Evolutionary conservation across 2,329 filamentous ascomycete species (phyloP).

Genomic region (Arthrinium phaeospermum): DNA sequence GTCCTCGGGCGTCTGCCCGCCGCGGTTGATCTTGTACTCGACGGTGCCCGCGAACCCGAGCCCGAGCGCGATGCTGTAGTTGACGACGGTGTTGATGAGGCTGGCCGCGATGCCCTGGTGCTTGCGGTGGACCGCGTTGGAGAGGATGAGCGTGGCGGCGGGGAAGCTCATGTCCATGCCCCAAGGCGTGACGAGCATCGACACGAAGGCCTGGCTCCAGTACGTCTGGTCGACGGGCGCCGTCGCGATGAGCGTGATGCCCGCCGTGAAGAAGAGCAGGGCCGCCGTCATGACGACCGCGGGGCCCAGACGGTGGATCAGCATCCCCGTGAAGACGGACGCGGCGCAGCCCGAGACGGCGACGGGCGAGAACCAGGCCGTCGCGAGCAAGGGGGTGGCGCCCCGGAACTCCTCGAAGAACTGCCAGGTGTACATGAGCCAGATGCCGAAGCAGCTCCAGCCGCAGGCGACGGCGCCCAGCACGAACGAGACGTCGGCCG

Average conservation of each 20-base stretch:
- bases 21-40: conserved; percentile 48
- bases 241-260: conserved; percentile 34
- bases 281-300: conserved; percentile 33
- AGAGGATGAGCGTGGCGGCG: conserved; percentile 56
- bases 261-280: conserved; percentile 33
- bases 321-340: conserved; percentile 39
- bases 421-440: conserved; percentile 57
- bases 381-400: conserved; percentile 38
- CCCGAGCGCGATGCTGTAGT: conserved; percentile 62
- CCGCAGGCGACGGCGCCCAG: conserved; percentile 59
- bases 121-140: conserved; percentile 42
- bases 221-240: conserved; percentile 54
- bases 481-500: conserved; percentile 58
- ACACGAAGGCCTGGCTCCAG: conserved; percentile 58
- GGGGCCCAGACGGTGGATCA: conserved; percentile 40
- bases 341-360: conserved; percentile 35
- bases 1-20: conserved; percentile 37
- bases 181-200: conserved; percentile 51
- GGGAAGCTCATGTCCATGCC: conserved; percentile 65
- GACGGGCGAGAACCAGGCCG: conserved; percentile 38
- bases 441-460: conserved; percentile 61
- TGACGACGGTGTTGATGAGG: conserved; percentile 62
- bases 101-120: conserved; percentile 43
- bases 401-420: conserved; percentile 52
- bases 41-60: conserved; percentile 62